Evolutionary conservation across 768 basidiomycete species (phyloP).

Genomic region (Suillus subluteus): DNA sequence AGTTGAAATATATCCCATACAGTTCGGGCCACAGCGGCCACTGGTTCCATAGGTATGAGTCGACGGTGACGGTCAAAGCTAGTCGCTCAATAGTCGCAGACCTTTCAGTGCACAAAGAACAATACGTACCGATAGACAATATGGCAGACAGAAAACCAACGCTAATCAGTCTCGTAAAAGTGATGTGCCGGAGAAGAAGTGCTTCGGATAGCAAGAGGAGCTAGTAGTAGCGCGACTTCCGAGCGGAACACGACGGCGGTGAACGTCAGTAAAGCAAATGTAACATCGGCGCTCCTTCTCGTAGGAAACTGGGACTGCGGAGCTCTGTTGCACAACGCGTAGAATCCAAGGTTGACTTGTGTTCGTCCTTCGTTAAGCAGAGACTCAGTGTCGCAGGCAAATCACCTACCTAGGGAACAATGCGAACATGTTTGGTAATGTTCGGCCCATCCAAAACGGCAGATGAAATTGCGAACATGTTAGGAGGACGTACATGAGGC

Average conservation of each 20-base stretch:
- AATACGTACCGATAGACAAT: slow-evolving; percentile 53
- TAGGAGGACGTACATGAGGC: slow-evolving; percentile 66
- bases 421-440: slow-evolving; percentile 94
- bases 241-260: slow-evolving; percentile 76
- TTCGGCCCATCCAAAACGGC: slow-evolving; percentile 92
- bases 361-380: slow-evolving; percentile 9
- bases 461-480: slow-evolving; percentile 87
- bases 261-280: slow-evolving; percentile 66
- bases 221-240: slow-evolving; percentile 74
- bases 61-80: slow-evolving; percentile 69
- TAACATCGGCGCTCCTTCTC: slow-evolving; percentile 35
- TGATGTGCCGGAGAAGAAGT: slow-evolving; percentile 44
- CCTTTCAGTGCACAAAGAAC: neutral
- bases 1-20: slow-evolving; percentile 79
- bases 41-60: slow-evolving; percentile 85
- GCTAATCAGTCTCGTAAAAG: slow-evolving; percentile 47
- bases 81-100: slow-evolving; percentile 6
- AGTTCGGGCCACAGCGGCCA: slow-evolving; percentile 88
- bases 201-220: slow-evolving; percentile 61
- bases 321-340: slow-evolving; percentile 45
- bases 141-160: slow-evolving; percentile 54
- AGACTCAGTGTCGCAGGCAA: neutral
- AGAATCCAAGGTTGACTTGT: slow-evolving; percentile 62
- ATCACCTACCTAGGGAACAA: slow-evolving; percentile 69
- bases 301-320: slow-evolving; percentile 46